A percentile compares a stretch with the other conserved stretches of the same genome.
These are phyloP conservation scores for Monosporascus cannonballus DNA, from an alignment of 2,329 filamentous ascomycete species.

Conservation along the genomic window DNA sequence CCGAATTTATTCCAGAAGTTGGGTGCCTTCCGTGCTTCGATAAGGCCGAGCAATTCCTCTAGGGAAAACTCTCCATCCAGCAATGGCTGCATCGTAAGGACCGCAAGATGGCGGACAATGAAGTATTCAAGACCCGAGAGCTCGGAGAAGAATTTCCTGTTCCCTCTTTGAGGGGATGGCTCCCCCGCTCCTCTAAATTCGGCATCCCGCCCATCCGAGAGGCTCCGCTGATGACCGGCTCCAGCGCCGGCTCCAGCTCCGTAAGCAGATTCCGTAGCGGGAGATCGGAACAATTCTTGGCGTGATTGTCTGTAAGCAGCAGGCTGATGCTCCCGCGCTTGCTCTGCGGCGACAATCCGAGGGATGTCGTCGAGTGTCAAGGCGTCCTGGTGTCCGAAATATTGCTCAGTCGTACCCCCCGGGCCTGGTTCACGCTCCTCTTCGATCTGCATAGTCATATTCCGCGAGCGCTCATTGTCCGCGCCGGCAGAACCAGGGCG, in stretches of 20 bases:
- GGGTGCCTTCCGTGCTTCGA: constrained; percentile 80
- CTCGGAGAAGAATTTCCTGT: constrained; percentile 90
- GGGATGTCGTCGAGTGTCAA: constrained; percentile 95
- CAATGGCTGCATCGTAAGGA: constrained; percentile 89
- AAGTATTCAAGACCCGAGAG: constrained; percentile 94
- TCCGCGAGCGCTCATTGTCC: constrained; percentile 44
- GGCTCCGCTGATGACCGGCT: constrained; percentile 60
- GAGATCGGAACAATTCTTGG: constrained; percentile 56
- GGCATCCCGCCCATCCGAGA: constrained; percentile 44
- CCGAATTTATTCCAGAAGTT: constrained; percentile 99
- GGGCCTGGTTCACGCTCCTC: constrained; percentile 68
- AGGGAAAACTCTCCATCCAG: constrained; percentile 87
- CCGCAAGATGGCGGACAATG: constrained; percentile 90
- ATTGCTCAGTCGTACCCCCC: constrained; percentile 68
- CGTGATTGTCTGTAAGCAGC: constrained; percentile 72
- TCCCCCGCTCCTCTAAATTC: constrained; percentile 45
- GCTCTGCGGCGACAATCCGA: constrained; percentile 89
- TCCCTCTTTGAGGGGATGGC: constrained; percentile 44
- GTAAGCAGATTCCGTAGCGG: constrained; percentile 56
- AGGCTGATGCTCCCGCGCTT: constrained; percentile 83
- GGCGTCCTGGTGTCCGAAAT: constrained; percentile 85
- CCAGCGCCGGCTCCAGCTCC: constrained; percentile 38
- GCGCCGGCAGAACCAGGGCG: constrained; percentile 68
- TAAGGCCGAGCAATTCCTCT: constrained; percentile 85
- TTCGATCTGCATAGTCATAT: constrained; percentile 64